Evolutionary conservation across 148 eudicot species (phyloP).

Genomic region (Beta vulgaris): DNA sequence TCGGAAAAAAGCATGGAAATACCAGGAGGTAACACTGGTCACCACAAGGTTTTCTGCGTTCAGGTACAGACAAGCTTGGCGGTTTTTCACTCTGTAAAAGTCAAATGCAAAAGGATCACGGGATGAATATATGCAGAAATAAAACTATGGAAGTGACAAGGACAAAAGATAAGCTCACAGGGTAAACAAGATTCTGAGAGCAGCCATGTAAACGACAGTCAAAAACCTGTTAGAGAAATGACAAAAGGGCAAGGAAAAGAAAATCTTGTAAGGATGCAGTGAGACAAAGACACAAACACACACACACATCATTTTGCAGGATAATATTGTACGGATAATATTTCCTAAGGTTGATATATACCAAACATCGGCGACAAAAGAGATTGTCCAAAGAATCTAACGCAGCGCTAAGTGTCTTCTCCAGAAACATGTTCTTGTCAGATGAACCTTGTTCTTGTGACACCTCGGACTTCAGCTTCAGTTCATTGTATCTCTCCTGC

Average conservation of each 20-base stretch:
- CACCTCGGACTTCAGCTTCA: constrained; percentile 45
- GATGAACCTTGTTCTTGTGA: constrained; percentile 27
- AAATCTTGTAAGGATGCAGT: background rate
- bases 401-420: constrained; percentile 66
- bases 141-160: background rate
- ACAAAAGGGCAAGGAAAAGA: background rate
- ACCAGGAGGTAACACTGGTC: constrained; percentile 82
- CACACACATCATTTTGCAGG: no score
- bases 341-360: constrained; percentile 26
- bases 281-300: background rate
- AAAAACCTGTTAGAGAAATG: constrained; percentile 55
- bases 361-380: constrained; percentile 98
- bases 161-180: constrained; percentile 49
- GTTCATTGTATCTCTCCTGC: constrained; percentile 67
- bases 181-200: constrained; percentile 56
- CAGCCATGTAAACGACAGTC: constrained; percentile 94
- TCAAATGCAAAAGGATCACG: constrained; percentile 20
- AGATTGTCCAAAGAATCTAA: constrained; percentile 87
- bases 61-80: constrained; percentile 48
- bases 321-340: no score
- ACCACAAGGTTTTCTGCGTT: constrained; percentile 73
- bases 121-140: constrained; percentile 8
- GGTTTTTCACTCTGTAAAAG: constrained; percentile 62
- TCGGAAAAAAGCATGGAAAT: constrained; percentile 21
- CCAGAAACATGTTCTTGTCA: constrained; percentile 37